Base-by-base conservation (phyloP, 2,329 filamentous ascomycete species). In the Eurotiales sp. region DNA sequence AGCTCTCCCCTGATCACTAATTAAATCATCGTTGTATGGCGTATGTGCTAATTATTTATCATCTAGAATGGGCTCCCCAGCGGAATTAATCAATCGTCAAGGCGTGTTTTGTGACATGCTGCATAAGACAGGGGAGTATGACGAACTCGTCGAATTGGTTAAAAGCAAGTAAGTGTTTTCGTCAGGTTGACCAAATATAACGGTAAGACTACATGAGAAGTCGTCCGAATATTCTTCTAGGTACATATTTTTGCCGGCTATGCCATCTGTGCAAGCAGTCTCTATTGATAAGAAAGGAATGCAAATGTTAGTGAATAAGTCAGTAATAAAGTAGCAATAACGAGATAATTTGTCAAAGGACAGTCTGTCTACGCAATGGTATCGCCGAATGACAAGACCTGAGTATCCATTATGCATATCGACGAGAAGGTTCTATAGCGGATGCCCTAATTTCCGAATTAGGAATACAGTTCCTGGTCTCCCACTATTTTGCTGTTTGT, bases 71-170 rank as follows among this genome's bases (percentile, higher is more conserved):
- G 61, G 58, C 30, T 57, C 61, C 0, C 61, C 61, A 1, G 40
- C 50, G 1, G 55, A 59, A n/a, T 29, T 63, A 19, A 52, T 63
- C 7, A 43, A 53, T 36, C 50, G 47, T 7, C 44, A 56, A 6
- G 60, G 60, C 1, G 44, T 59, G 2, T 63, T 63, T 43, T 63
- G 61, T 55, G 52, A 57, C 39, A 63, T 63, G 61, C 25, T 63
- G 47, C 44, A 51, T 12, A 63, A 61, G 36, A 62, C 61, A 2
- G 61, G 61, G 2, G 61, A 63, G 30, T 63, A 62, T 44, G 60
- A 61, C 3, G 61, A 62, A 15, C 51, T 63, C 8, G 53, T 63
- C 6, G 36, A 50, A 12, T 54, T 62, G 50, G 53, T 62, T 12
- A 40, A 51, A 27, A 44, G 25, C 5, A 25, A 47, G 21, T 25